These are phyloP conservation scores for Plasmodium vinckei DNA, from an alignment of 169 alveolate species.

Conservation along the genomic window DNA sequence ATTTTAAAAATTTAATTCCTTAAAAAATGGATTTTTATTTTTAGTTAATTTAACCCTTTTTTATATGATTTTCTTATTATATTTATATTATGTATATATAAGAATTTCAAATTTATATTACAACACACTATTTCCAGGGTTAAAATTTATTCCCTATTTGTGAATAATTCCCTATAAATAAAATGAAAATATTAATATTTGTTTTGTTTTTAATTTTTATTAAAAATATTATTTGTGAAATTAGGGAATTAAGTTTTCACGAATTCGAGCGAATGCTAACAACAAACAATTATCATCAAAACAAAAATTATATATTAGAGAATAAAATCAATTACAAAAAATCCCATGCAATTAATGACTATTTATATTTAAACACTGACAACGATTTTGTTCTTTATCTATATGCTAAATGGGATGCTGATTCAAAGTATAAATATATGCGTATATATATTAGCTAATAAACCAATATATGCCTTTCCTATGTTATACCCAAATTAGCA, in stretches of 20 bases:
- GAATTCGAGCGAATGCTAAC: slow-evolving; percentile 64
- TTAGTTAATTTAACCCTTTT: no score
- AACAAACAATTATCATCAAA: slow-evolving; percentile 35
- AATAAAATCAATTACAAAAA: slow-evolving; percentile 26
- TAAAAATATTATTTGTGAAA: slow-evolving; percentile 51
- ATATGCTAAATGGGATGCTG: slow-evolving; percentile 76
- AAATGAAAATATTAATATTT: slow-evolving; percentile 31
- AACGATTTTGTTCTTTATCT: slow-evolving; percentile 68
- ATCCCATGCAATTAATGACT: slow-evolving; percentile 18
- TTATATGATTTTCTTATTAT: no score
- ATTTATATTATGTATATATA: no score
- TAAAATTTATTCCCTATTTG: no score
- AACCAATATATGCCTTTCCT: background rate
- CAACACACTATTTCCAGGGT: no score
- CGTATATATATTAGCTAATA: background rate
- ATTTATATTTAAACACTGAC: slow-evolving; percentile 43
- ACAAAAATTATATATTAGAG: slow-evolving; percentile 47
- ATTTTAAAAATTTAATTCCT: no score
- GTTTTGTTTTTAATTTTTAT: slow-evolving; percentile 26
- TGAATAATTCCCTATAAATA: background rate
- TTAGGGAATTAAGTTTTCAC: slow-evolving; percentile 49
- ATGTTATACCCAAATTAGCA: background rate
- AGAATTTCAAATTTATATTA: no score
- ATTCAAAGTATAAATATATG: slow-evolving; percentile 44
- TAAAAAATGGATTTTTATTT: no score